A percentile compares a stretch with the other conserved stretches of the same genome.
Conservation (phyloP, 1,139 yeast species). For the Suhomyces panamericanus region DNA sequence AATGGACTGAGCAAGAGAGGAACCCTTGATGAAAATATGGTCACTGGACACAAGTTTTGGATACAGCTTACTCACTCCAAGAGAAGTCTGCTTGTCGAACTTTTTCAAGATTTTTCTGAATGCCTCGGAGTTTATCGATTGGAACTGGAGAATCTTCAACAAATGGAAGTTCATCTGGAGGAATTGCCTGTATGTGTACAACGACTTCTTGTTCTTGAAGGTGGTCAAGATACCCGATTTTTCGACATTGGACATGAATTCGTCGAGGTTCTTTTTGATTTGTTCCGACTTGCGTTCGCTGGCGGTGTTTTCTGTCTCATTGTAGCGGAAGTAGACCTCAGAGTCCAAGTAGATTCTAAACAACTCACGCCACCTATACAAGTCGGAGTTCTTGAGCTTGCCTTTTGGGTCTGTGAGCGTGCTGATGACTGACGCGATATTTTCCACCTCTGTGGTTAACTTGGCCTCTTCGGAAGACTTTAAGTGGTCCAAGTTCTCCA, state of each 20-base stretch:
- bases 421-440: conserved; percentile 41
- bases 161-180: conserved; percentile 54
- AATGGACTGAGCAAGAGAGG: conserved; percentile 54
- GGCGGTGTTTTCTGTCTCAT: conserved; percentile 42
- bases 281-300: conserved; percentile 42
- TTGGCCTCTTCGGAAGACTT: conserved; percentile 46
- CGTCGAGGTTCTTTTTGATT: conserved; percentile 40
- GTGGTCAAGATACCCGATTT: conserved; percentile 39
- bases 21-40: conserved; percentile 47
- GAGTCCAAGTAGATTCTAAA: conserved; percentile 65
- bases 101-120: conserved; percentile 68
- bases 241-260: conserved; percentile 47
- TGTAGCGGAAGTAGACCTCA: conserved; percentile 62
- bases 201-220: conserved; percentile 52
- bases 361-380: conserved; percentile 71
- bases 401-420: conserved; percentile 39
- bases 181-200: conserved; percentile 51
- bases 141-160: conserved; percentile 60
- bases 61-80: conserved; percentile 49
- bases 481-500: conserved; percentile 50
- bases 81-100: conserved; percentile 69
- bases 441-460: conserved; percentile 44
- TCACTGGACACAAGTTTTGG: conserved; percentile 48
- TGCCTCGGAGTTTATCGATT: conserved; percentile 62
- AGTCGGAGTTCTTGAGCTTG: conserved; percentile 47